A percentile compares a stretch with the other conserved stretches of the same genome.
phyloP scores from a whole-genome alignment of 257 asterid species.

The Eucommia ulmoides region DNA sequence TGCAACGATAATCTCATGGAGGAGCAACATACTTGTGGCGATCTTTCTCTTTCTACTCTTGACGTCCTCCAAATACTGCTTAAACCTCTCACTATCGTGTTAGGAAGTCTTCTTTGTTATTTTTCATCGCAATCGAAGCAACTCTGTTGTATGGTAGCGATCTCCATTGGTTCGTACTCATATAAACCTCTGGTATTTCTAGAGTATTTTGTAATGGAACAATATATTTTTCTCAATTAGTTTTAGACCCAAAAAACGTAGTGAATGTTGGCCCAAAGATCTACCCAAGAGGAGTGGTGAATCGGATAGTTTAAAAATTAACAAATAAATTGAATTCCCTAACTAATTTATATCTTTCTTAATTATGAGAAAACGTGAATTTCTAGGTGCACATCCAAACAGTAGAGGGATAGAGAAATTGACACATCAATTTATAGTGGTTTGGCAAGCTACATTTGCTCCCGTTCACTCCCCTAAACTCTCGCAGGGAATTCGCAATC shows the following conservation, averaged over 20 bases:
- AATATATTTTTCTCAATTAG: slow-evolving; percentile 37
- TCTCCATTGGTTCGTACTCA: slow-evolving; percentile 46
- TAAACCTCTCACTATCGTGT: slow-evolving; percentile 33
- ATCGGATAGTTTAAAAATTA: too few relatives aligned
- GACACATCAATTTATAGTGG: too few relatives aligned
- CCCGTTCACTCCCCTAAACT: too few relatives aligned
- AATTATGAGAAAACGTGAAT: too few relatives aligned
- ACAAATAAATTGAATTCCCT: too few relatives aligned
- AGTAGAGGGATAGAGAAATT: too few relatives aligned
- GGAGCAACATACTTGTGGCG: slow-evolving; percentile 44
- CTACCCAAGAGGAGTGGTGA: too few relatives aligned
- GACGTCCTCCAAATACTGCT: slow-evolving; percentile 30
- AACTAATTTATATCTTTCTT: too few relatives aligned
- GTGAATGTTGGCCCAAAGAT: too few relatives aligned
- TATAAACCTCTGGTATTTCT: slow-evolving; percentile 46
- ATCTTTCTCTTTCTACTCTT: slow-evolving; percentile 35
- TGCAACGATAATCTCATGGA: slow-evolving; percentile 39
- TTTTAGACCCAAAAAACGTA: slow-evolving; percentile 34
- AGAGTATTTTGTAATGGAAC: slow-evolving; percentile 42
- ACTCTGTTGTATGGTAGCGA: slow-evolving; percentile 30
- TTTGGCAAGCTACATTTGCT: too few relatives aligned
- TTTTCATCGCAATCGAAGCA: slow-evolving; percentile 49
- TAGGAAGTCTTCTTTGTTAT: slow-evolving; percentile 24
- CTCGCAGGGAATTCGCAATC: too few relatives aligned
- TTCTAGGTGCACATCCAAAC: too few relatives aligned